phyloP scores from a whole-genome alignment of 352 stramenopile genomes.

The Stramenopiles sp. region DNA sequence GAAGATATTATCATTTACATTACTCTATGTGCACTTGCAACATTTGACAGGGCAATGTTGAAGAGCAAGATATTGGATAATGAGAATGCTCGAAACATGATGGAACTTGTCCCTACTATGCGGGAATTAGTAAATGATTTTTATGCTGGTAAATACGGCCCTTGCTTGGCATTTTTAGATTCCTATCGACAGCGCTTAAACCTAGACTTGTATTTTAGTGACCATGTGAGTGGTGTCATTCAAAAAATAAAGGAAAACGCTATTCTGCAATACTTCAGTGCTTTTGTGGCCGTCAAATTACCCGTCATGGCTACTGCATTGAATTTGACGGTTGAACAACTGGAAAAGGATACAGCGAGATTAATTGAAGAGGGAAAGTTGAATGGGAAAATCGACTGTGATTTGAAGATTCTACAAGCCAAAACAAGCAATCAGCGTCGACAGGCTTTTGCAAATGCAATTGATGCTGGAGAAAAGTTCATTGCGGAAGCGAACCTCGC shows the following conservation, averaged over 20 bases:
- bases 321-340: constrained; percentile 34
- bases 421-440: no score
- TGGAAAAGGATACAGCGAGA: constrained; percentile 51
- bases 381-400: constrained; percentile 55
- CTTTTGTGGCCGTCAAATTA: constrained; percentile 58
- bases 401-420: constrained; percentile 43
- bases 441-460: no score
- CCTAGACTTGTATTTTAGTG: constrained; percentile 49
- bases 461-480: no score
- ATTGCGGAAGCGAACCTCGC: no score
- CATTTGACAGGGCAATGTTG: constrained; percentile 51
- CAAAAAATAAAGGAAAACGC: constrained; percentile 53
- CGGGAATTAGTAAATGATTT: constrained; percentile 64
- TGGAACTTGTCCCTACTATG: constrained; percentile 56
- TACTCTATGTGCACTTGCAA: constrained; percentile 53
- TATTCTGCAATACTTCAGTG: constrained; percentile 64
- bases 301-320: constrained; percentile 59
- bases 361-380: constrained; percentile 49
- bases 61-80: constrained; percentile 61
- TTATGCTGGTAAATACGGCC: constrained; percentile 57
- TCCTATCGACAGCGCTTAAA: constrained; percentile 39
- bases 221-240: constrained; percentile 45
- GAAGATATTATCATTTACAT: constrained; percentile 63
- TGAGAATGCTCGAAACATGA: constrained; percentile 54
- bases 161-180: constrained; percentile 46